These are phyloP conservation scores for Ceratocystis ficicola DNA, from an alignment of 2,329 filamentous ascomycete species.

Conservation along the genomic window DNA sequence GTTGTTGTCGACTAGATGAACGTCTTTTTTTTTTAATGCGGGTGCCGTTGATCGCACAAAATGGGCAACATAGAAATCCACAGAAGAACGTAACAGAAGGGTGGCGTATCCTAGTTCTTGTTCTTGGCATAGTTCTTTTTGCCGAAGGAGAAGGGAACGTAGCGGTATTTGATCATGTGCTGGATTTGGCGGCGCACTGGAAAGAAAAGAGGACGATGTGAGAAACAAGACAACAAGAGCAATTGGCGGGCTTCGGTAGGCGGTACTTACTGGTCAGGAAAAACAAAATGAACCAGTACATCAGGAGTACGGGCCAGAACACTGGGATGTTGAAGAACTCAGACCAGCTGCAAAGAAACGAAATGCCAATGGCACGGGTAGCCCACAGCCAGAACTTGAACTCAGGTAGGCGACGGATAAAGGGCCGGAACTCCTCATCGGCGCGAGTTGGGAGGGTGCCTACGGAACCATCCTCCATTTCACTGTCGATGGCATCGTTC, in stretches of 20 bases:
- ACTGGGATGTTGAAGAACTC: constrained; percentile 91
- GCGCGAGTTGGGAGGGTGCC: constrained; percentile 81
- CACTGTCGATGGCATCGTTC: constrained; percentile 78
- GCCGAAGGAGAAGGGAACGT: constrained; percentile 84
- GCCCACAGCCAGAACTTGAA: constrained; percentile 99
- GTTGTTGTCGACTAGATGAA: neutral
- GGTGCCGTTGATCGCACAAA: neutral
- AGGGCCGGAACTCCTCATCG: constrained; percentile 95
- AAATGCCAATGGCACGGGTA: constrained; percentile 72
- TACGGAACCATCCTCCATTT: constrained; percentile 84
- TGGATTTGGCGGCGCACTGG: constrained; percentile 97
- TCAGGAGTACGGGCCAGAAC: constrained; percentile 96
- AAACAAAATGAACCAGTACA: constrained; percentile 98
- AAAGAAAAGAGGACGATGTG: neutral
- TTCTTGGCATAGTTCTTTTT: constrained; percentile 68
- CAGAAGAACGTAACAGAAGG: neutral
- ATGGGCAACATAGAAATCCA: neutral
- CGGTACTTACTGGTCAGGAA: constrained; percentile 74
- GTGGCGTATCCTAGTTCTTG: constrained; percentile 33
- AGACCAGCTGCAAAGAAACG: constrained; percentile 84
- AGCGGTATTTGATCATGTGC: constrained; percentile 99
- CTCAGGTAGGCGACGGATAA: constrained; percentile 88
- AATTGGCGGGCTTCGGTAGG: constrained; percentile 11
- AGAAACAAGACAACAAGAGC: neutral
- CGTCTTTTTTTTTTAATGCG: neutral